Conservation (phyloP, 225 moss, liverwort and hornwort species). For the Lunularia cruciata region DNA sequence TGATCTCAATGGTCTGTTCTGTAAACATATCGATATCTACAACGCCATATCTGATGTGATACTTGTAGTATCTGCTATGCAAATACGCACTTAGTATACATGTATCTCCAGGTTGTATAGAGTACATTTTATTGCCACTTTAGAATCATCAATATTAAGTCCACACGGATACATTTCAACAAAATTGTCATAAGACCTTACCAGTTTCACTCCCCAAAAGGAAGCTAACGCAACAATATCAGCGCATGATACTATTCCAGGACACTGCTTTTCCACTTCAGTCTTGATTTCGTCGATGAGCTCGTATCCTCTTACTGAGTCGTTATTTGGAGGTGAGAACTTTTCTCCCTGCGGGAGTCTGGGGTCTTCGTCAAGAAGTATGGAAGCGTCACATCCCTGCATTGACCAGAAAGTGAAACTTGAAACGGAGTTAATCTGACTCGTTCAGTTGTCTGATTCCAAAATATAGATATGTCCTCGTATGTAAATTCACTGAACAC, state of each 20-base stretch:
- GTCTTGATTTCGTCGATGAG: slow-evolving; percentile 33
- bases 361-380: slow-evolving; percentile 25
- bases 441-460: no score
- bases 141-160: no score
- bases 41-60: background rate
- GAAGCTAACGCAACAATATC: slow-evolving; percentile 30
- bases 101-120: background rate
- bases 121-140: no score
- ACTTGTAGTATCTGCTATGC: background rate
- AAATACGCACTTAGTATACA: background rate
- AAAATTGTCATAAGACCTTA: slow-evolving; percentile 5
- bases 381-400: slow-evolving; percentile 43
- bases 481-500: no score
- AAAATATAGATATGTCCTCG: no score
- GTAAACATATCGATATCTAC: background rate
- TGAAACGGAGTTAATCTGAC: no score
- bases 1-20: no score
- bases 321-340: slow-evolving; percentile 11
- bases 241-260: slow-evolving; percentile 32
- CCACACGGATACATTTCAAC: no score
- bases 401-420: no score
- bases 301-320: slow-evolving; percentile 36
- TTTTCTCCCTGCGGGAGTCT: slow-evolving; percentile 29
- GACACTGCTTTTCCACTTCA: slow-evolving; percentile 23
- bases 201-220: slow-evolving; percentile 20